phyloP scores from a whole-genome alignment of 2,329 filamentous ascomycete genomes.

The Trichothecium sympodiale region DNA sequence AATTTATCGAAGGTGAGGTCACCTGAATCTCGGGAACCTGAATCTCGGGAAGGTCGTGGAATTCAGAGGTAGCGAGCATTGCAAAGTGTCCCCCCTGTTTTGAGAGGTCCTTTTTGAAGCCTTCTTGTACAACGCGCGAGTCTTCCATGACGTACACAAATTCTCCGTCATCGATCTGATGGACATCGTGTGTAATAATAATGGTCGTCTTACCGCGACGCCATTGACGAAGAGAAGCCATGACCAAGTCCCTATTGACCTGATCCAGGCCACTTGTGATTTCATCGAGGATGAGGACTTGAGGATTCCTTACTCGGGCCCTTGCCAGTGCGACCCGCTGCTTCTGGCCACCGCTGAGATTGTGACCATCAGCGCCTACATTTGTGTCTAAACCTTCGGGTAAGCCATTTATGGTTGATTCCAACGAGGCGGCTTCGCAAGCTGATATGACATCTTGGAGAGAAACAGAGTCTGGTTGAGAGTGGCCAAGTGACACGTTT shows the following conservation, averaged over 20 bases:
- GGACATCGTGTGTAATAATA: conserved; percentile 83
- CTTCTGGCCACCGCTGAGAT: conserved; percentile 74
- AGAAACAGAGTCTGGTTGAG: conserved; percentile 33
- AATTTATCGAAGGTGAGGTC: conserved; percentile 1
- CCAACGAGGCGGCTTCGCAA: conserved; percentile 57
- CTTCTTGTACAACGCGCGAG: conserved; percentile 57
- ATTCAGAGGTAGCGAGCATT: conserved; percentile 20
- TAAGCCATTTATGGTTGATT: conserved; percentile 54
- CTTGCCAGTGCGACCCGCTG: conserved; percentile 75
- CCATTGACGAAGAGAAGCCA: conserved; percentile 70
- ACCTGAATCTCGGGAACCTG: conserved; percentile 1
- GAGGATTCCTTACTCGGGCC: conserved; percentile 64
- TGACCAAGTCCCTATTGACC: conserved; percentile 54
- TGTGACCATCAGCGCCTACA: conserved; percentile 57
- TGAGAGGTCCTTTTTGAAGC: conserved; percentile 47
- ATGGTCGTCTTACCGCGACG: conserved; percentile 75
- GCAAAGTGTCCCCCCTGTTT: conserved; percentile 35
- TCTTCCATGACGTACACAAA: conserved; percentile 72
- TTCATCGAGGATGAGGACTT: conserved; percentile 79
- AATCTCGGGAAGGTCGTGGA: conserved; percentile 5
- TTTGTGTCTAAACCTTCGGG: conserved; percentile 61
- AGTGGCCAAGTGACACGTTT: conserved; percentile 67
- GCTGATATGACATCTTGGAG: conserved; percentile 47
- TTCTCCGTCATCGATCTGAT: conserved; percentile 61
- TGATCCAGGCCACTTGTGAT: conserved; percentile 77